These are phyloP conservation scores for Citrus trifoliata DNA, from an alignment of 345 rosid genomes.

Conservation along the genomic window DNA sequence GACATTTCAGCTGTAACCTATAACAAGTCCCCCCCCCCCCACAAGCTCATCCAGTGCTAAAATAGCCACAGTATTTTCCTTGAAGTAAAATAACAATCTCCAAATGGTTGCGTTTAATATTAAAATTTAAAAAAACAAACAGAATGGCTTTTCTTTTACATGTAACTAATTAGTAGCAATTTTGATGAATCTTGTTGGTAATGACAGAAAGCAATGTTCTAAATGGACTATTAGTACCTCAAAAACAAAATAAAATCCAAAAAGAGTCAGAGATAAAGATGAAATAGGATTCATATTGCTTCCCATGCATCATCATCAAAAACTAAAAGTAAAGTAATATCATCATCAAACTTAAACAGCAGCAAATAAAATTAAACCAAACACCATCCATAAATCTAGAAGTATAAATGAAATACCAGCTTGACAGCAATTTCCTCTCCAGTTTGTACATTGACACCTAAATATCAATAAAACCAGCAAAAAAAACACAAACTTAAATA, in stretches of 20 bases:
- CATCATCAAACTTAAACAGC: neutral
- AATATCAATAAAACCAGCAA: slow-evolving; percentile 14
- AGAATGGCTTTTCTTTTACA: neutral
- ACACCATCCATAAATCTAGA: neutral
- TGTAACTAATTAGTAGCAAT: neutral
- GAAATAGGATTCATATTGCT: neutral
- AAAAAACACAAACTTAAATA: neutral
- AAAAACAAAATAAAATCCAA: neutral
- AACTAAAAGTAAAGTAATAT: neutral
- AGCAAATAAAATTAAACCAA: neutral
- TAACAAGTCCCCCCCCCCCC: neutral
- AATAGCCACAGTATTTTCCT: neutral
- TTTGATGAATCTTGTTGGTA: neutral
- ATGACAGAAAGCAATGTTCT: neutral
- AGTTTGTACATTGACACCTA: slow-evolving; percentile 73
- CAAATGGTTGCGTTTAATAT: neutral
- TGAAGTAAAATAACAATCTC: neutral
- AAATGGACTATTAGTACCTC: neutral
- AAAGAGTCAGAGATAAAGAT: neutral
- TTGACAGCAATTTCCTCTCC: slow-evolving; percentile 89
- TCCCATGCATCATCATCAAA: neutral
- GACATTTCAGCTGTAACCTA: neutral
- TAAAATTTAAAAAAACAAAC: neutral
- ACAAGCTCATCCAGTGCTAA: too few species aligned
- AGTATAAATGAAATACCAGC: slow-evolving; percentile 42